These are phyloP conservation scores for Talaromyces nanjingensis DNA, from an alignment of 495 filamentous ascomycete species.

Conservation along the genomic window DNA sequence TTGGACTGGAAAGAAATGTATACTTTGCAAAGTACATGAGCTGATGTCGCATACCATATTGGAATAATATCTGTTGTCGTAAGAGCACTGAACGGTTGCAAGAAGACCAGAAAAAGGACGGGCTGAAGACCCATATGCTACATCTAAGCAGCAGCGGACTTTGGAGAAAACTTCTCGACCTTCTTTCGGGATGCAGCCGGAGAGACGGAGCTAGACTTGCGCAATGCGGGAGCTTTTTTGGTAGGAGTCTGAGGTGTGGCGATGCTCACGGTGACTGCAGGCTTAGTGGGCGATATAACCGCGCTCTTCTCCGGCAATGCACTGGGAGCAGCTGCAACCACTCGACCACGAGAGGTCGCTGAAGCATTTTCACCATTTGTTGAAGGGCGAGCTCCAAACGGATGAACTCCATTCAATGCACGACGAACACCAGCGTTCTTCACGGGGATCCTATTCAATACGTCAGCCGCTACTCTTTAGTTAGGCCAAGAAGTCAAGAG, in stretches of 20 bases:
- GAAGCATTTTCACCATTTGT: slow-evolving; percentile 2
- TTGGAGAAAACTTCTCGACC: slow-evolving; percentile 18
- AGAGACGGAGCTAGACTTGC: slow-evolving; percentile 24
- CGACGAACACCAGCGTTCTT: slow-evolving; percentile 19
- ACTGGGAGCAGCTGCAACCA: background rate
- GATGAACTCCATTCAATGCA: slow-evolving; percentile 3
- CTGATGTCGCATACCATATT: background rate
- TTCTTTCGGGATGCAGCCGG: slow-evolving; percentile 29
- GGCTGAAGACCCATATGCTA: background rate
- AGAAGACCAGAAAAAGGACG: background rate
- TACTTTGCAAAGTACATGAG: background rate
- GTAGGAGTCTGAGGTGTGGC: slow-evolving; percentile 9
- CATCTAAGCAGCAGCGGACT: slow-evolving; percentile 12
- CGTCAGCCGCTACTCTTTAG: slow-evolving; percentile 16
- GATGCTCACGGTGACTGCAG: background rate
- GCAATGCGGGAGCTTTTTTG: slow-evolving; percentile 2
- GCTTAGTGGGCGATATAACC: slow-evolving; percentile 2
- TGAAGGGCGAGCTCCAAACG: background rate
- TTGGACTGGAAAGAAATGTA: background rate
- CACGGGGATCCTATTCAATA: slow-evolving; percentile 25
- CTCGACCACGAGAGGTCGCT: background rate
- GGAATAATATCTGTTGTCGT: background rate
- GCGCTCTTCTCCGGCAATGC: slow-evolving; percentile 2
- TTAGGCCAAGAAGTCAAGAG: background rate
- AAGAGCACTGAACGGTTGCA: background rate